Evolutionary conservation across 371 early-diverging fungal genomes (phyloP), one percentile per base, ranked within the genome.

Genomic region (Mucor piriformis): DNA sequence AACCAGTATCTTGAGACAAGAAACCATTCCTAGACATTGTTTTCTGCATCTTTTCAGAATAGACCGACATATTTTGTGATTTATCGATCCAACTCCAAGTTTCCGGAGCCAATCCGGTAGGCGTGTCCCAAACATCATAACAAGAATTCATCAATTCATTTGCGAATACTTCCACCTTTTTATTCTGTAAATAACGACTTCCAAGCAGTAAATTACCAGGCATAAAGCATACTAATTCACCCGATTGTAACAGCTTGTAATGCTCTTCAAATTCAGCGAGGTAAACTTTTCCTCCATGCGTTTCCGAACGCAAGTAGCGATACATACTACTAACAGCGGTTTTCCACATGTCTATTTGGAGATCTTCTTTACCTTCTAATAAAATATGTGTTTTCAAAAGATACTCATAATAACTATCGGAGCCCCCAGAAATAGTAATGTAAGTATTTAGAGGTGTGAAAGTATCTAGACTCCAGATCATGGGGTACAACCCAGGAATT

Each of bases 361-460:
- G 65, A 47, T 81, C 74, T 62, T 78, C 73, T 18, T 81, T 59
- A 51, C 76, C 85, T 57, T 74, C 70, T 69, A 84, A 63, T 23
- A 83, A 38, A 8, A 91, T 66, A 75, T 85, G 84, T 24, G 87
- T 78, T 64, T 92, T 91, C 18, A 91, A 70, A 48, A 90, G 68
- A 59, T 91, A 92, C 70, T 92, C 88, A 72, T 96, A 97, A 69
- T 92, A 97, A 59, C 92, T 92, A 65, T 97, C 97, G 0, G 92
- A 91, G 3, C 85, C 83, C 7, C 79, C 78, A 20, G 83, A 82
- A 23, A 77, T 77, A 24, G 83, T 81, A 63, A 89, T 51, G 37
- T 71, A 66, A 60, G 62, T 78, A 67, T 49, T 91, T 63, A 63
- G 70, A 80, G 72, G 77, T 10, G 59, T 54, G 27, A 76, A 76